A percentile compares a stretch with the other conserved stretches of the same genome.
Evolutionary conservation across 2,329 filamentous ascomycete genomes (phyloP).

Genomic region (Epichloe gansuensis): DNA sequence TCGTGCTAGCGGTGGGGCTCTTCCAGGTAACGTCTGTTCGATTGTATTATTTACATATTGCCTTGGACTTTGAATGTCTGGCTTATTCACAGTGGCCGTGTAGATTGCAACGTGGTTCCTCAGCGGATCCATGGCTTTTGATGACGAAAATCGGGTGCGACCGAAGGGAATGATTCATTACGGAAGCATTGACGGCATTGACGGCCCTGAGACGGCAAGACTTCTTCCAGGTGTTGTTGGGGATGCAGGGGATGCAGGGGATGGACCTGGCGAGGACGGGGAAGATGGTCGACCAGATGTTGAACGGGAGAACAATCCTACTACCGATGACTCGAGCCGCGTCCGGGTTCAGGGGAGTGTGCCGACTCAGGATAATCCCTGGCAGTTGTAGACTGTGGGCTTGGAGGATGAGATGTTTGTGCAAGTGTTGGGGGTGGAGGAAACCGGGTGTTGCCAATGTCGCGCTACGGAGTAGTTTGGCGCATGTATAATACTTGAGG

Average conservation of each 20-base stretch:
- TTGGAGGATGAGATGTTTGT: background rate
- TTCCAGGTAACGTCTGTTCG: conserved; percentile 27
- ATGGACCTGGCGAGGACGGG: background rate
- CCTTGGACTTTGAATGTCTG: background rate
- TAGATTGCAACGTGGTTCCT: conserved; percentile 3
- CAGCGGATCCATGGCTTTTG: background rate
- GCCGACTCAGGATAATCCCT: background rate
- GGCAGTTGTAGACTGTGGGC: background rate
- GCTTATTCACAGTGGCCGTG: background rate
- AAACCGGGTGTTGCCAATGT: too few relatives aligned
- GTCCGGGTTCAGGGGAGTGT: background rate
- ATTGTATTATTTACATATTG: background rate
- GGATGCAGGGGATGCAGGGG: background rate
- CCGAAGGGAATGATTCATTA: background rate
- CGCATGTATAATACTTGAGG: too few relatives aligned
- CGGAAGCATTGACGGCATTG: background rate
- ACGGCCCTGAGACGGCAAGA: background rate
- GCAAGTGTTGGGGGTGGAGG: too few relatives aligned
- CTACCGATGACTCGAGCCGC: background rate
- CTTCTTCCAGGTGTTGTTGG: conserved; percentile 3
- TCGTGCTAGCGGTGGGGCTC: conserved; percentile 35
- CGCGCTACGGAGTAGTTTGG: too few relatives aligned
- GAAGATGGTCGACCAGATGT: background rate
- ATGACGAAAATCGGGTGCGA: background rate
- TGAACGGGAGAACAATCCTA: background rate